Percentiles rank a stretch among this genome's conserved stretches.
These are phyloP conservation scores for Neurospora sp. DNA, from an alignment of 495 filamentous ascomycete species.

Conservation along the genomic window DNA sequence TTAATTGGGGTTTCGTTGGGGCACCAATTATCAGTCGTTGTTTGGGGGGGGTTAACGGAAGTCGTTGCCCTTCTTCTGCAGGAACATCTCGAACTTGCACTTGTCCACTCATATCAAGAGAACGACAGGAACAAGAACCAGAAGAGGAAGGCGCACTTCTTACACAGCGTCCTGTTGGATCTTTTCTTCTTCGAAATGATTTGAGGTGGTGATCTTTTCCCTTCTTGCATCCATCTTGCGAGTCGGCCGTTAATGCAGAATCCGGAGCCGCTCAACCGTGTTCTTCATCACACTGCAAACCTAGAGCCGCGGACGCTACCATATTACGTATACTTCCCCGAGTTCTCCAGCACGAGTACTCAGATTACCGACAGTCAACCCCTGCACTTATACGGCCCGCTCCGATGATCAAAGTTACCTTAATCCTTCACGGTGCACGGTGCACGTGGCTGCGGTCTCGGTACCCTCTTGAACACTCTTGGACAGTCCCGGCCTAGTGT, in stretches of 20 bases:
- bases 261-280: background rate
- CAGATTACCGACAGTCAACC: background rate
- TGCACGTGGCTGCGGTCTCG: background rate
- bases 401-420: background rate
- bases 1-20: background rate
- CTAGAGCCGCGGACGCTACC: background rate
- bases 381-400: background rate
- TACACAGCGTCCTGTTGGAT: background rate
- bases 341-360: background rate
- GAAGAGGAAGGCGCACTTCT: background rate
- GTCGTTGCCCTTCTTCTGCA: background rate
- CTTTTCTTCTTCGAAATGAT: background rate
- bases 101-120: background rate
- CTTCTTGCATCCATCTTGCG: background rate
- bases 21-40: background rate
- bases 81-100: background rate
- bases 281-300: background rate
- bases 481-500: background rate
- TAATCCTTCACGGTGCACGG: background rate
- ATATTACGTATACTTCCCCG: background rate
- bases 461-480: background rate
- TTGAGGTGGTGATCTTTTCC: background rate
- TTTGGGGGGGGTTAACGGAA: background rate
- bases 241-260: background rate
- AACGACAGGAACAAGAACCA: background rate